Conservation (phyloP, 2,329 filamentous ascomycete species). For the Aspergillus versicolor region DNA sequence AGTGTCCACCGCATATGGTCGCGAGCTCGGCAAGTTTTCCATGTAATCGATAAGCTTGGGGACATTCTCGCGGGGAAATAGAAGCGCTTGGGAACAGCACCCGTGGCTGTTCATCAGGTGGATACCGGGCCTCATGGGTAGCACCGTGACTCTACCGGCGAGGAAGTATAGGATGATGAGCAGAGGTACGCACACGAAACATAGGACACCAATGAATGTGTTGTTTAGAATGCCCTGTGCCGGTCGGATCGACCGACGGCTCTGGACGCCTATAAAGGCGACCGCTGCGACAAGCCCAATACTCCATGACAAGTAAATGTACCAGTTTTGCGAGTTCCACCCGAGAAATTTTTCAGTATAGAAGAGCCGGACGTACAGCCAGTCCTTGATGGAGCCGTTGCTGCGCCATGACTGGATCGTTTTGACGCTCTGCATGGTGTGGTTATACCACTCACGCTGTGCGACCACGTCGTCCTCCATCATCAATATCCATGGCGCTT, state of each 20-base stretch:
- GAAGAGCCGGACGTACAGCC: conserved; percentile 48
- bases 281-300: conserved; percentile 21
- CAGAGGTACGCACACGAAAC: conserved; percentile 29
- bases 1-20: conserved; percentile 20
- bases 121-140: conserved; percentile 37
- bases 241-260: conserved; percentile 17
- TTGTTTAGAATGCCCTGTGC: conserved; percentile 21
- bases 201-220: conserved; percentile 26
- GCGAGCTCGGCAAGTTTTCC: conserved; percentile 13
- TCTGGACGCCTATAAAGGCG: conserved; percentile 17
- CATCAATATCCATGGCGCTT: conserved; percentile 45
- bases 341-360: conserved; percentile 49
- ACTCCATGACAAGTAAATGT: conserved; percentile 36
- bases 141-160: conserved; percentile 42
- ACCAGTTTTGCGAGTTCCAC: conserved; percentile 47
- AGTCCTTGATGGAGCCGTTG: conserved; percentile 18
- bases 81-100: conserved; percentile 47
- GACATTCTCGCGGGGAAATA: conserved; percentile 39
- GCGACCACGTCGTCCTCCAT: conserved; percentile 51
- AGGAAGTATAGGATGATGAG: conserved; percentile 42
- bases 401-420: conserved; percentile 27
- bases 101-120: conserved; percentile 44
- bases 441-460: conserved; percentile 47
- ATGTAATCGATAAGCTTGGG: conserved; percentile 18
- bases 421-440: conserved; percentile 39